These are phyloP conservation scores for Dryadomyces quercivorus DNA, from an alignment of 2,329 filamentous ascomycete genomes.

Conservation along the genomic window DNA sequence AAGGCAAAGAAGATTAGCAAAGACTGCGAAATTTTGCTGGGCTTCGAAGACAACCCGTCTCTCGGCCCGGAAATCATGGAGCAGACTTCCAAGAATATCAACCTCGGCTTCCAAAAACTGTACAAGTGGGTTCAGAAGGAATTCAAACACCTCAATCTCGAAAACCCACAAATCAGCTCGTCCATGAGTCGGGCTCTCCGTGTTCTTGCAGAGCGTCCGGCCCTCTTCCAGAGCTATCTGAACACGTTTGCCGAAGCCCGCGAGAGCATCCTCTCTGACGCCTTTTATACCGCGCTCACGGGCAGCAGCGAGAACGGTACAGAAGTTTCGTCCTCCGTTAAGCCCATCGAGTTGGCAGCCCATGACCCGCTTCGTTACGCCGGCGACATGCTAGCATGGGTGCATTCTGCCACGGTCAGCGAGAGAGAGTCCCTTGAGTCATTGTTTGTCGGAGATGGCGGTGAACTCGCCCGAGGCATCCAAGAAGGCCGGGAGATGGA, in stretches of 20 bases:
- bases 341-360: constrained; percentile 87
- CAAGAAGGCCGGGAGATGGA: constrained; percentile 71
- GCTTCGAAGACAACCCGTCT: constrained; percentile 82
- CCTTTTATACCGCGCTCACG: constrained; percentile 80
- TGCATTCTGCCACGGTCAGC: constrained; percentile 85
- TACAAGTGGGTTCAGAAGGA: constrained; percentile 93
- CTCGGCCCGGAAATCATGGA: constrained; percentile 87
- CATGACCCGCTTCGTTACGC: constrained; percentile 88
- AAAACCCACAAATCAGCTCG: constrained; percentile 83
- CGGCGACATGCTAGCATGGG: constrained; percentile 96
- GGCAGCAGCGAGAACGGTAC: constrained; percentile 30
- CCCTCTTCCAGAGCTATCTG: constrained; percentile 84
- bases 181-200: constrained; percentile 74
- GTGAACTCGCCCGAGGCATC: constrained; percentile 75
- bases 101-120: constrained; percentile 85
- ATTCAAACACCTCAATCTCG: constrained; percentile 82
- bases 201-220: constrained; percentile 78
- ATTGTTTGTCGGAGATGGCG: constrained; percentile 80
- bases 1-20: constrained; percentile 78
- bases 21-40: constrained; percentile 80
- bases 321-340: constrained; percentile 47
- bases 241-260: constrained; percentile 87
- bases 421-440: constrained; percentile 87
- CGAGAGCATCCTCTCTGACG: constrained; percentile 74
- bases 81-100: constrained; percentile 73